phyloP scores from a whole-genome alignment of 2,329 filamentous ascomycete species.

The Trichoderma breve region DNA sequence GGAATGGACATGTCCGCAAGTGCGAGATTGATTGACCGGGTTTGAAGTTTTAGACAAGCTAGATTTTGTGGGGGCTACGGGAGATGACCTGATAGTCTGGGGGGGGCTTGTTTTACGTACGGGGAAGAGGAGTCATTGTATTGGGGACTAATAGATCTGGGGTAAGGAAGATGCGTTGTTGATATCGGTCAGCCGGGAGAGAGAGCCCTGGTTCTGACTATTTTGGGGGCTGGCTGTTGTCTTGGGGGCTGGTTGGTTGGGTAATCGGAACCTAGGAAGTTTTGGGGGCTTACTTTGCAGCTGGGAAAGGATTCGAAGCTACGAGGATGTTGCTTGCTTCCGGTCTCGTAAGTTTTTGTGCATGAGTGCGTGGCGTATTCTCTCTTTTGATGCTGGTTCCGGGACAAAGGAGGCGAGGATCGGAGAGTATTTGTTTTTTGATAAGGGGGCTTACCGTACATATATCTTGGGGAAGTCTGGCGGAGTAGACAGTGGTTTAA shows the following conservation, averaged over 20 bases:
- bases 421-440: background rate
- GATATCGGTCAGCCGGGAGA: background rate
- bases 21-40: background rate
- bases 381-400: background rate
- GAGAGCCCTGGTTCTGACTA: background rate
- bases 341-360: background rate
- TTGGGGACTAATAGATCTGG: background rate
- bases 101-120: background rate
- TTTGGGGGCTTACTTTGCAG: background rate
- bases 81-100: background rate
- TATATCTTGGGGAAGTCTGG: background rate
- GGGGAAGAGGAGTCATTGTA: background rate
- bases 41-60: background rate
- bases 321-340: background rate
- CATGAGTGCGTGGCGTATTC: background rate
- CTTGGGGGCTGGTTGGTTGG: background rate
- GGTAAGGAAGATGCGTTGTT: background rate
- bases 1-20: background rate
- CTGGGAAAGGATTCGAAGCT: background rate
- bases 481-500: background rate
- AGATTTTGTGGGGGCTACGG: background rate
- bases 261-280: background rate
- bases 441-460: background rate
- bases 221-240: background rate
- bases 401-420: slow-evolving; percentile 3